These are phyloP conservation scores for Phialophora macrospora DNA, from an alignment of 2,329 filamentous ascomycete species.

Conservation along the genomic window DNA sequence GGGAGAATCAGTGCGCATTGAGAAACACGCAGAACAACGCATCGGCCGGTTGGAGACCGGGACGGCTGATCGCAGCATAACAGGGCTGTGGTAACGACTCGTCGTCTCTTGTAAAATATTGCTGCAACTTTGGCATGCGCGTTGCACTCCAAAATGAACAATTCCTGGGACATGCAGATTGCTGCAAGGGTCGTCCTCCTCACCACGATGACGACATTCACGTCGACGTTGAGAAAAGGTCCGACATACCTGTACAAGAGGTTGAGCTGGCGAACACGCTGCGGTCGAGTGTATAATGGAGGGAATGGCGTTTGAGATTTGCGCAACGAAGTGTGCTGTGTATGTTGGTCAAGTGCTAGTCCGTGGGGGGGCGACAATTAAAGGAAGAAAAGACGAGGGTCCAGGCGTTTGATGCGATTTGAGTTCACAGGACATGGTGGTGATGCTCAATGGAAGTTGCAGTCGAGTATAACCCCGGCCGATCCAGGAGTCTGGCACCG, in stretches of 20 bases:
- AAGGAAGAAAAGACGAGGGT: constrained; percentile 19
- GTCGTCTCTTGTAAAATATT: neutral
- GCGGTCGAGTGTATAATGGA: neutral
- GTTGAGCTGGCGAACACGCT: neutral
- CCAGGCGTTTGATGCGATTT: constrained; percentile 13
- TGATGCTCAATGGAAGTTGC: constrained; percentile 8
- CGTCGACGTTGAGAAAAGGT: neutral
- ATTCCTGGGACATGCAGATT: neutral
- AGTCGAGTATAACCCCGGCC: constrained; percentile 5
- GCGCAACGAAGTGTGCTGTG: neutral
- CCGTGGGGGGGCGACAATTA: constrained; percentile 6
- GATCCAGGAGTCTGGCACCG: constrained; percentile 17
- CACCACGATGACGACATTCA: neutral
- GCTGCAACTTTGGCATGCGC: neutral
- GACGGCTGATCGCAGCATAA: neutral
- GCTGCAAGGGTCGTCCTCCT: neutral
- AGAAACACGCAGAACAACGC: neutral
- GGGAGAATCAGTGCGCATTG: neutral
- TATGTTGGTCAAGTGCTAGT: neutral
- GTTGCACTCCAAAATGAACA: neutral
- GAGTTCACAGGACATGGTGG: constrained; percentile 1
- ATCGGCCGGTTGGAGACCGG: neutral
- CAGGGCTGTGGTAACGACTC: too few relatives aligned
- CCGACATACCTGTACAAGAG: neutral
- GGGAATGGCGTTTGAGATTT: neutral